Conservation (phyloP, 169 alveolate genomes). For the Plasmodium adleri region DNA sequence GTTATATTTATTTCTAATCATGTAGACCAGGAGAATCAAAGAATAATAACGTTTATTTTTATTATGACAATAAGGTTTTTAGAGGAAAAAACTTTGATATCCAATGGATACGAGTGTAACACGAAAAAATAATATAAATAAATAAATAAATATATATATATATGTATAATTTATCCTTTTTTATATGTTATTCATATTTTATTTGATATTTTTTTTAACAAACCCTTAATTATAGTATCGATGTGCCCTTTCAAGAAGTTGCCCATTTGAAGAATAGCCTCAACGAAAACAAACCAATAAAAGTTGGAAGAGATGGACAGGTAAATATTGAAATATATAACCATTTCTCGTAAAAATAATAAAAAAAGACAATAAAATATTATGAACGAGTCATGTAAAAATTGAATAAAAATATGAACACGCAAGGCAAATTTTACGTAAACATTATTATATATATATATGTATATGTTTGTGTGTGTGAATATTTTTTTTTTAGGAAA, state of each 20-base stretch:
- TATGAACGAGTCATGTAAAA: slow-evolving; percentile 38
- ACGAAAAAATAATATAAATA: not conserved
- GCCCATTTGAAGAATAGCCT: slow-evolving; percentile 77
- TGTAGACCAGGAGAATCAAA: slow-evolving; percentile 82
- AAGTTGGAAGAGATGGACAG: slow-evolving; percentile 83
- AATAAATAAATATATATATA: not conserved
- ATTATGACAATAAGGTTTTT: slow-evolving; percentile 78
- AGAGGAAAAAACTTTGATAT: slow-evolving; percentile 83
- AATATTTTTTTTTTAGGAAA: slow-evolving; percentile 37
- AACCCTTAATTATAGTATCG: slow-evolving; percentile 45
- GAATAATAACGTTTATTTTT: slow-evolving; percentile 70
- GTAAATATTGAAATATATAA: slow-evolving; percentile 24
- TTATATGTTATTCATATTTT: not conserved
- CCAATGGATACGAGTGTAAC: slow-evolving; percentile 80
- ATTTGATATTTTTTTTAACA: not conserved
- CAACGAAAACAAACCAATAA: slow-evolving; percentile 78
- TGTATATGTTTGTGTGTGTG: not conserved
- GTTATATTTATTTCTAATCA: not conserved
- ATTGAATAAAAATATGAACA: slow-evolving; percentile 3
- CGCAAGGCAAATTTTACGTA: not conserved
- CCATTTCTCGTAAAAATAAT: no score
- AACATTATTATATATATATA: not conserved
- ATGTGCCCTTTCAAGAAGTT: slow-evolving; percentile 79
- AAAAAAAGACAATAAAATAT: not conserved
- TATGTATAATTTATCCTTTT: no score